Percentiles rank a stretch among this genome's conserved stretches.
phyloP scores from a whole-genome alignment of 2,329 filamentous ascomycete species.

The Colletotrichum sp. region DNA sequence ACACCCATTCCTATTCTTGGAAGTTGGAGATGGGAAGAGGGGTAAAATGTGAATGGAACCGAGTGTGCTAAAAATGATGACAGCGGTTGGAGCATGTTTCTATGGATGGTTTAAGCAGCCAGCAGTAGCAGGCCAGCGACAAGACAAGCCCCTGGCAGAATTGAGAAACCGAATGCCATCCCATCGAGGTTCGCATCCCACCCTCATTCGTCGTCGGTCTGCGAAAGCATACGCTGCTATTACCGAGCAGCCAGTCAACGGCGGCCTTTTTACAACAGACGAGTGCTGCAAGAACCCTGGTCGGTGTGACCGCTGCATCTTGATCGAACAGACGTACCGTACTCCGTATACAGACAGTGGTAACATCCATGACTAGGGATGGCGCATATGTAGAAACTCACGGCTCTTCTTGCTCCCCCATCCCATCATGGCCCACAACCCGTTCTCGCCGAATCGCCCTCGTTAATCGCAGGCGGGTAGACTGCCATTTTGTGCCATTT shows the following conservation, averaged over 20 bases:
- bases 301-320: neutral
- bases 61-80: neutral
- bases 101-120: neutral
- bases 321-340: neutral
- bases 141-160: neutral
- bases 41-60: neutral
- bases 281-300: neutral
- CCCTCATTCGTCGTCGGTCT: neutral
- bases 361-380: neutral
- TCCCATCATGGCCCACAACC: conserved; percentile 4
- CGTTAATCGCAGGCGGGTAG: neutral
- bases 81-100: neutral
- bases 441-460: neutral
- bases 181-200: neutral
- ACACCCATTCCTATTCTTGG: conserved; percentile 7
- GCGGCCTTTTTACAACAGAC: neutral
- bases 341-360: neutral
- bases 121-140: neutral
- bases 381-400: neutral
- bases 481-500: neutral
- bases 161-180: neutral
- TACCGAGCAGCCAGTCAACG: neutral
- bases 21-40: neutral
- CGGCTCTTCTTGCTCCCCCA: neutral
- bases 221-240: neutral